Evolutionary conservation across 768 basidiomycete species (phyloP).

Genomic region (Hericium rajendrae): DNA sequence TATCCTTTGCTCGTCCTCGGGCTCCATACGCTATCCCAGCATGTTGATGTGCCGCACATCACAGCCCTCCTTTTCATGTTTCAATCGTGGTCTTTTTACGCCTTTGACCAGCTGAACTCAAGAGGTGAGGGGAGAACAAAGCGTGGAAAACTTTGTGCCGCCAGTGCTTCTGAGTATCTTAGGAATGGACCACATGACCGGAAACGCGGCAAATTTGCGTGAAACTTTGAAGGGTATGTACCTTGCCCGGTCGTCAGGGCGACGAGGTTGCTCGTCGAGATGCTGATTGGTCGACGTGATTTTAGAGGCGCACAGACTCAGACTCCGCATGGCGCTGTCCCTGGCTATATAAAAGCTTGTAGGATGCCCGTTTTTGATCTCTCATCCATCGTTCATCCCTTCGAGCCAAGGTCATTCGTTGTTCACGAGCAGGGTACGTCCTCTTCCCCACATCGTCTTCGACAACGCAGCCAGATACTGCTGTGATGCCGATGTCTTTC

Average conservation of each 20-base stretch:
- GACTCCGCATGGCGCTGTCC: background rate
- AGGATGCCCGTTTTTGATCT: slow-evolving; percentile 1
- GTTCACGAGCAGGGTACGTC: slow-evolving; percentile 39
- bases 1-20: too few species aligned
- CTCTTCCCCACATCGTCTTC: background rate
- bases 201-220: background rate
- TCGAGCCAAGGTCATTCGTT: slow-evolving; percentile 23
- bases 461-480: too few species aligned
- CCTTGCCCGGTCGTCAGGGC: background rate
- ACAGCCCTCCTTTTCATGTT: too few species aligned
- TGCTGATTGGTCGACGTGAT: background rate
- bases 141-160: too few species aligned
- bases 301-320: too few species aligned
- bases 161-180: too few species aligned
- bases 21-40: too few species aligned
- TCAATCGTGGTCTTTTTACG: too few species aligned
- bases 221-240: background rate
- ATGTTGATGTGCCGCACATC: too few species aligned
- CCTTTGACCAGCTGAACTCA: too few species aligned
- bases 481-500: background rate
- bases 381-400: slow-evolving; percentile 15
- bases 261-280: background rate
- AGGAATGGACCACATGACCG: too few species aligned
- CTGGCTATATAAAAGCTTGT: slow-evolving; percentile 2
- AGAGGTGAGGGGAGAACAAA: too few species aligned